A percentile compares a stretch with the other conserved stretches of the same genome.
Evolutionary conservation across 768 basidiomycete species (phyloP).

Genomic region (Russula sp.): DNA sequence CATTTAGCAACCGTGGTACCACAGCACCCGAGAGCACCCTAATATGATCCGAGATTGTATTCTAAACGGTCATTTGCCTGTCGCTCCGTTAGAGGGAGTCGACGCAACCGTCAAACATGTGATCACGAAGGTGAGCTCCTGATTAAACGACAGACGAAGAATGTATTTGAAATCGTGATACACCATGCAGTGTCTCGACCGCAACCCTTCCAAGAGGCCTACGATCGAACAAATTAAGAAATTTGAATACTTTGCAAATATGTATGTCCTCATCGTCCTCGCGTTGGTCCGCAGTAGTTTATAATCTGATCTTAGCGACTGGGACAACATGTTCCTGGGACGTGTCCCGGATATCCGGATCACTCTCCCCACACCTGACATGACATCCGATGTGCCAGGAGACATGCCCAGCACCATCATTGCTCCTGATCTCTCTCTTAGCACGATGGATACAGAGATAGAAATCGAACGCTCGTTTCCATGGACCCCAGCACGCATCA

Average conservation of each 20-base stretch:
- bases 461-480: slow-evolving; percentile 16
- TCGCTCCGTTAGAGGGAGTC: slow-evolving; percentile 11
- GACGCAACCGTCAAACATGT: slow-evolving; percentile 9
- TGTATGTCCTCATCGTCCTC: slow-evolving; percentile 15
- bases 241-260: slow-evolving; percentile 23
- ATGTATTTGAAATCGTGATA: not conserved
- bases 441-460: slow-evolving; percentile 17
- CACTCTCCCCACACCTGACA: slow-evolving; percentile 24
- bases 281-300: not conserved
- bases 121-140: slow-evolving; percentile 22
- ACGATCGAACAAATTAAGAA: slow-evolving; percentile 13
- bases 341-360: slow-evolving; percentile 24
- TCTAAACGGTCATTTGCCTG: slow-evolving; percentile 2
- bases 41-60: slow-evolving; percentile 18
- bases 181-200: slow-evolving; percentile 28
- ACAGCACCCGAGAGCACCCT: not conserved
- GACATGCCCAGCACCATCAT: slow-evolving; percentile 26
- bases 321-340: slow-evolving; percentile 15
- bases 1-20: slow-evolving; percentile 18
- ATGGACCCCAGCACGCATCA: slow-evolving; percentile 19
- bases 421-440: slow-evolving; percentile 19
- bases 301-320: slow-evolving; percentile 18
- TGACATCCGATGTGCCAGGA: slow-evolving; percentile 18
- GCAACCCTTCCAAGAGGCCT: slow-evolving; percentile 25
- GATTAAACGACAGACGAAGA: not conserved